phyloP scores from a whole-genome alignment of 176 grass and related monocot genomes.

The Juncus effusus region DNA sequence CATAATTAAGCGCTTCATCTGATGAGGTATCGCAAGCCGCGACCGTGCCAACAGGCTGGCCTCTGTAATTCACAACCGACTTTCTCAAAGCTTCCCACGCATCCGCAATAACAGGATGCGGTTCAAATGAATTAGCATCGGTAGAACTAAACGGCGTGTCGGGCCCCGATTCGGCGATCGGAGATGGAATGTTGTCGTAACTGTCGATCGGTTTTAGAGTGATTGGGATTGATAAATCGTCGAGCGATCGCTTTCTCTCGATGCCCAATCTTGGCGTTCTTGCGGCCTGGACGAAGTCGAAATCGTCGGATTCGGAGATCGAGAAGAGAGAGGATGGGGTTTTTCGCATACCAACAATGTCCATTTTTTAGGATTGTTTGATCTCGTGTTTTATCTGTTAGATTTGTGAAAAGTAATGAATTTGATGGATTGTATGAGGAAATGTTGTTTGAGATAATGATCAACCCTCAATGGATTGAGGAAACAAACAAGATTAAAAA shows the following conservation, averaged over 20 bases:
- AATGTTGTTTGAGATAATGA: too few relatives aligned
- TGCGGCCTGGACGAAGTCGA: conserved; percentile 48
- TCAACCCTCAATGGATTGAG: too few relatives aligned
- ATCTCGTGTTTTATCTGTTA: too few relatives aligned
- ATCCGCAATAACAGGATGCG: conserved; percentile 55
- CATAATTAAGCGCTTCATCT: conserved; percentile 90
- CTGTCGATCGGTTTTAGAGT: conserved; percentile 38
- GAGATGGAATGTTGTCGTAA: conserved; percentile 59
- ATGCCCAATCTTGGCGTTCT: conserved; percentile 50
- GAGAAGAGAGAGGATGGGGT: conserved; percentile 49
- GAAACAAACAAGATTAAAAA: too few relatives aligned
- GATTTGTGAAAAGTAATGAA: too few relatives aligned
- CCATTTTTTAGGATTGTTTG: background rate
- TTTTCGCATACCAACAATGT: conserved; percentile 33
- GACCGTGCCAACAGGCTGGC: conserved; percentile 67
- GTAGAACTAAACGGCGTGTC: conserved; percentile 47
- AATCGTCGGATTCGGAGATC: conserved; percentile 62
- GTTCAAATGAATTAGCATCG: conserved; percentile 35
- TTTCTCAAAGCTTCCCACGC: conserved; percentile 79
- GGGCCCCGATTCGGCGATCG: conserved; percentile 32
- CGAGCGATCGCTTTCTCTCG: conserved; percentile 77
- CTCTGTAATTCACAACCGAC: conserved; percentile 60
- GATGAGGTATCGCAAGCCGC: conserved; percentile 59
- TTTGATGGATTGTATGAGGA: too few relatives aligned
- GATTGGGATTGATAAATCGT: conserved; percentile 60